Percentiles rank a stretch among this genome's conserved stretches.
Evolutionary conservation across 176 grass and related monocot species (phyloP).

Genomic region (Phyllostachys edulis): DNA sequence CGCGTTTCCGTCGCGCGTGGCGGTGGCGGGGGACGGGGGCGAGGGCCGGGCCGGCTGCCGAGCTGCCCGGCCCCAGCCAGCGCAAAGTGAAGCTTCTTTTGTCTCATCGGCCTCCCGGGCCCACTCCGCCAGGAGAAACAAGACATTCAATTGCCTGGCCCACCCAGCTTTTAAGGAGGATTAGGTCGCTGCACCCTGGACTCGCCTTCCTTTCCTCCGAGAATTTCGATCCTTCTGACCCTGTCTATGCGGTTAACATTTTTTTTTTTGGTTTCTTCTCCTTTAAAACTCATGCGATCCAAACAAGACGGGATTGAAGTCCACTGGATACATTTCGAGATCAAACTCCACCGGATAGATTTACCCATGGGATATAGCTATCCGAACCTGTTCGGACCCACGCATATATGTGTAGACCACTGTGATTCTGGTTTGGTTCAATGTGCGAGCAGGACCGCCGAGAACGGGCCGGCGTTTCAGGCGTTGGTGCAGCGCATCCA

Average conservation of each 20-base stretch:
- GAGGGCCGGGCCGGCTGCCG: background rate
- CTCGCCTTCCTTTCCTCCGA: background rate
- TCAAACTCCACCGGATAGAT: too few relatives aligned
- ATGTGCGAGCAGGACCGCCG: background rate
- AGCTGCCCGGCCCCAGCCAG: background rate
- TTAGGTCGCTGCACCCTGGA: background rate
- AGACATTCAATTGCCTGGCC: background rate
- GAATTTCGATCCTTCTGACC: background rate
- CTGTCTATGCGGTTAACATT: background rate
- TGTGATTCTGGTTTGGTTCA: background rate
- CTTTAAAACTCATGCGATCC: too few relatives aligned
- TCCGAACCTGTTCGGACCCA: slow-evolving; percentile 23
- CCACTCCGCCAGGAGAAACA: background rate
- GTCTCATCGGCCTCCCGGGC: background rate
- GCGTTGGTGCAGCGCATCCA: slow-evolving; percentile 8
- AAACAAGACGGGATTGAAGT: too few relatives aligned
- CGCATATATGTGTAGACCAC: background rate
- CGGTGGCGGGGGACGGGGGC: background rate
- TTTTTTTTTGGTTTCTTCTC: too few relatives aligned
- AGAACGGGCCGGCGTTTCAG: background rate
- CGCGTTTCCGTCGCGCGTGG: background rate
- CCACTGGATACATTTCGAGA: background rate
- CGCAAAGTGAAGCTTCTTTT: slow-evolving; percentile 12
- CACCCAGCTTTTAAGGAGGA: background rate
- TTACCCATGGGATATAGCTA: background rate